Evolutionary conservation across 208 protist species (phyloP), one percentile per base, ranked within the genome.

Genomic region (Trypanosomatidae sp.): DNA sequence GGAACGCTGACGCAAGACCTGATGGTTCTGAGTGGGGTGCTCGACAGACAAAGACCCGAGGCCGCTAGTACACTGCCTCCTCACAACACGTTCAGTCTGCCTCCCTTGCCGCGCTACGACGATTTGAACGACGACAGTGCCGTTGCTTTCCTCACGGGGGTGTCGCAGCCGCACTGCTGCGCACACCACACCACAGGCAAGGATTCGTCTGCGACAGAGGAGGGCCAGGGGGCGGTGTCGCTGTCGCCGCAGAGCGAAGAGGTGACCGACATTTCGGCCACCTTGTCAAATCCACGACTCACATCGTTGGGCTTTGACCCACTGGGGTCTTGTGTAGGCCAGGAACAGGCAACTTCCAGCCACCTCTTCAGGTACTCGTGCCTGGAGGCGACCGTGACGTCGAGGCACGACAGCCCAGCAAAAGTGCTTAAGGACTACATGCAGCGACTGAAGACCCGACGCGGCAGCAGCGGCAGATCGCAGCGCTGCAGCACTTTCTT

Each of bases 91-190:
- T 72, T 72, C 55, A 62, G 22, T 17, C 33, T 72, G 13, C 68
- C 68, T 6, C 68, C 28, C 41, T 8, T 52, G 3, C 68, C 68
- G 36, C 6, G 25, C 68, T 46, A 72, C 36, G 55, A 62, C 1
- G 52, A 64, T 25, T 3, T 19, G 47, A 33, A 5, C 53, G 33
- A 59, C 7, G 52, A 19, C 12, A 13, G 6, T 19, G 25, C 55
- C 19, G 22, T 39, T 28, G 19, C 22, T 30, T 46, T 28, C 17
- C 68, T 30, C 7, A 22, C 39, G 36, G 44, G 30, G 2, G 41
- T 17, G 7, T 33, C 28, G 15, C 43, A 9, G 52, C 68, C 41
- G 36, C n/a, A 55, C 13, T 71, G 67, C 39, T 72, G 68, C 68
- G 64, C 68, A 12, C 55, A 64, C 68, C 0, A 15, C 36, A 49